Evolutionary conservation across 192 early-diverging fungal genomes (phyloP), one percentile per base, ranked within the genome.

Genomic region (Coemansia sp.): DNA sequence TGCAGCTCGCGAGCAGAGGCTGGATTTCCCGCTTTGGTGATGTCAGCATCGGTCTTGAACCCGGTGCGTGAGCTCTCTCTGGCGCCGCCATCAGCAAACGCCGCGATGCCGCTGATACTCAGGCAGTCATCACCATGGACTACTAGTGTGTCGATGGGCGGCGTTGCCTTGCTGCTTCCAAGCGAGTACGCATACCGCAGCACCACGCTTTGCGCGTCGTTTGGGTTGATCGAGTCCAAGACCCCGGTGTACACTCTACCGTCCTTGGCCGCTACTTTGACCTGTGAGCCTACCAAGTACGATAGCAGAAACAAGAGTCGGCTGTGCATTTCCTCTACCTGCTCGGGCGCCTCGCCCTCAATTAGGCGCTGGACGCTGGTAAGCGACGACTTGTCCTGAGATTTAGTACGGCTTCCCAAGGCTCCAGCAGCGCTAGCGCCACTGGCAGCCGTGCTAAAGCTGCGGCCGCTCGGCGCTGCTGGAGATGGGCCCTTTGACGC

Each of bases 41-140:
- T 99, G 53, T 93, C 92, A 0, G 92, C 86, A 69, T 99, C 97
- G 0, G 94, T 96, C 59, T 91, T 88, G 78, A 99, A 95, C 14
- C 64, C 69, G 5, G 47, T 41, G 16, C 72, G 61, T 25, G 62
- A 37, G 33, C 52, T 35, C 0, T 59, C 77, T 5, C 34, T 33
- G 36, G 12, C 33, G 8, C 48, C 25, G 37, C 50, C 57, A 16
- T 76, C 74, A 13, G 41, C 34, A 35, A 76, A 76, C 5, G 64
- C 25, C 55, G 64, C 74, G 10, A 61, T 45, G 43, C 79, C 70
- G 28, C 61, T 64, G 58, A 82, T 76, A 20, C 47, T 43, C 45
- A 82, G 34, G 36, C 79, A 82, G 57, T 82, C 79, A 20, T 56
- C 43, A 31, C 79, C 74, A 35, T 47, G 53, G 47, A 82, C 68